Evolutionary conservation across 371 early-diverging fungal species (phyloP), one percentile per base, ranked within the genome.

Genomic region (Mortierella sp.): DNA sequence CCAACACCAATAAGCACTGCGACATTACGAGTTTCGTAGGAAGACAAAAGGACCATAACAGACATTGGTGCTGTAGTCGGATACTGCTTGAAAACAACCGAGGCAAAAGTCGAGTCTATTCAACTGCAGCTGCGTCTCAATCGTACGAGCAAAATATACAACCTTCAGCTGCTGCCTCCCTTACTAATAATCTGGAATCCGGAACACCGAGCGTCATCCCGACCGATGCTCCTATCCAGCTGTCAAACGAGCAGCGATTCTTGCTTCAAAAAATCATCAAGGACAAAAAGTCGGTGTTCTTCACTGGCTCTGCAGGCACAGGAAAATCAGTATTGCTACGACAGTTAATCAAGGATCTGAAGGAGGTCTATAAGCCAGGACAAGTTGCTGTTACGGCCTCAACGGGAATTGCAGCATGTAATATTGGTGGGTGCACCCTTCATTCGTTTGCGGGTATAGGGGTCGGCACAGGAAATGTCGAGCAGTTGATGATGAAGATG

Each of bases 341-440:
- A 17, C 86, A 88, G 60, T 83, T 95, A 43, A 93, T 96, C 56
- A 57, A 66, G 5, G 68, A 78, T 8, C 70, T 93, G 47, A 68
- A 68, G 39, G 68, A 56, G 12, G 68, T 64, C 2, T 60, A 60
- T 14, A 30, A 60, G 7, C 46, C 57, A 0, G 80, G 82, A 0
- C 79, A 83, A 37, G 81, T 94, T 4, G 93, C 90, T 0, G 84
- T 94, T 2, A 94, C 94, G n/a, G 96, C 96, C 8, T 87, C 96
- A 1, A 97, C 97, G 0, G 94, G 94, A 5, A 88, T 94, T 58
- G 95, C 97, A 3, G 97, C 96, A 0, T 85, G 86, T 61, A 90
- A 94, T 64, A 91, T 96, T 60, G 86, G 87, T 23, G 97, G 96
- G 2, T 79, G 76, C 27, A 95, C 96, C 0, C 57, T 96, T 27